Evolutionary conservation across 148 eudicot species (phyloP).

Genomic region (Mesembryanthemum crystallinum): DNA sequence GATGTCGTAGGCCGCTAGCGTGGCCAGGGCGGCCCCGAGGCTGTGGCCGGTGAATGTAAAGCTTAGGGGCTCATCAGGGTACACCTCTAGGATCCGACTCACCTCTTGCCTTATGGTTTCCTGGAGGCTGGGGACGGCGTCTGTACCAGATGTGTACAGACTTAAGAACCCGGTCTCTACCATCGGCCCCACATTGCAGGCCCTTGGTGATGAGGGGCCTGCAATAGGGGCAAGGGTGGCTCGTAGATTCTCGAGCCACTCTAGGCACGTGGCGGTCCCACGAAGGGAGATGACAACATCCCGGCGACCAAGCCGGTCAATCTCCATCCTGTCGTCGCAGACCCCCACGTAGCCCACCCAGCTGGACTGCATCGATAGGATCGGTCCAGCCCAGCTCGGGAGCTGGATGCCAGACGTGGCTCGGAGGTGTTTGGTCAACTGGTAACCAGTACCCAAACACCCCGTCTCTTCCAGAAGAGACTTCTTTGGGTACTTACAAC

Average conservation of each 20-base stretch:
- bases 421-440: conserved; percentile 45
- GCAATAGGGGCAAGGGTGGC: conserved; percentile 54
- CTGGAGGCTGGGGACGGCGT: conserved; percentile 46
- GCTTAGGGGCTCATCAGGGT: conserved; percentile 51
- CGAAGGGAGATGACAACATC: conserved; percentile 79
- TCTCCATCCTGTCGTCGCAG: conserved; percentile 49
- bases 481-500: conserved; percentile 34
- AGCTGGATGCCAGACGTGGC: conserved; percentile 71
- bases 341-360: conserved; percentile 93
- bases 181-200: conserved; percentile 39
- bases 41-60: conserved; percentile 85
- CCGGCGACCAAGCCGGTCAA: conserved; percentile 63
- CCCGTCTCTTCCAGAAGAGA: conserved; percentile 40
- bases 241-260: conserved; percentile 82
- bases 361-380: conserved; percentile 41
- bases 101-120: conserved; percentile 48
- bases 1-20: conserved; percentile 73
- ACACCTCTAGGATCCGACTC: conserved; percentile 34
- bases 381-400: conserved; percentile 50
- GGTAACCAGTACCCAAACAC: conserved; percentile 44
- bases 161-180: conserved; percentile 84
- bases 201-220: not conserved
- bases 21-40: conserved; percentile 85
- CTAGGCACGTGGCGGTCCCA: conserved; percentile 80
- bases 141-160: conserved; percentile 52